These are phyloP conservation scores for Aspergillus steynii DNA, from an alignment of 495 filamentous ascomycete genomes.

Conservation along the genomic window DNA sequence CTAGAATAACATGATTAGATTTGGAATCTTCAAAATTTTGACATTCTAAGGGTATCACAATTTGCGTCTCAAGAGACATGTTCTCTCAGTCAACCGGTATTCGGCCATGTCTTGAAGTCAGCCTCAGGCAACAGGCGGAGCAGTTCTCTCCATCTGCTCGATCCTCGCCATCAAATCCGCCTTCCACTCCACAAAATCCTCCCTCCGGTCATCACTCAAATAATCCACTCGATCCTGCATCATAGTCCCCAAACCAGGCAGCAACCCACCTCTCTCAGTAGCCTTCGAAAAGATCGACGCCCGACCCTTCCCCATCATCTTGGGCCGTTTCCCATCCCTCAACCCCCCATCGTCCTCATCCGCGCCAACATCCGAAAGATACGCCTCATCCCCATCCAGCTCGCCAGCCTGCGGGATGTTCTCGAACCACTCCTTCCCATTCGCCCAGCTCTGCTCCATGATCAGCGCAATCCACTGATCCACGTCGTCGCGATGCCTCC, in stretches of 20 bases:
- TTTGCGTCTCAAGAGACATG: constrained; percentile 5
- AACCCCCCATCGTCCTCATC: constrained; percentile 37
- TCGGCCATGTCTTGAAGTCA: background rate
- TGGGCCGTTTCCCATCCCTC: constrained; percentile 20
- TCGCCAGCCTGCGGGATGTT: constrained; percentile 50
- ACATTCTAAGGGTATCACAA: constrained; percentile 8
- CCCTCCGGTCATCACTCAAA: constrained; percentile 66
- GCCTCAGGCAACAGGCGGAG: background rate
- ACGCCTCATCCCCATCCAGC: constrained; percentile 39
- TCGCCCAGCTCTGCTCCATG: constrained; percentile 59
- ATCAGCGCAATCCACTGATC: constrained; percentile 60
- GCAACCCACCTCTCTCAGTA: constrained; percentile 38
- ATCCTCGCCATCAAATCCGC: constrained; percentile 55
- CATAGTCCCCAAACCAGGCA: constrained; percentile 71
- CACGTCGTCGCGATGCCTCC: constrained; percentile 52
- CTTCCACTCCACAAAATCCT: constrained; percentile 75
- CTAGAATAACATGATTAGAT: background rate
- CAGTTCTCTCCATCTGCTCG: constrained; percentile 22
- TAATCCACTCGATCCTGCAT: constrained; percentile 83
- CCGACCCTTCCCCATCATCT: constrained; percentile 8
- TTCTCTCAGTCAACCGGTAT: background rate
- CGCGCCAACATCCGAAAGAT: constrained; percentile 32
- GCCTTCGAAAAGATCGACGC: constrained; percentile 12
- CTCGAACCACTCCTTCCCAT: constrained; percentile 65
- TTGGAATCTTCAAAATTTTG: background rate